A percentile compares a stretch with the other conserved stretches of the same genome.
These are phyloP conservation scores for Actinomortierella wolfii DNA, from an alignment of 371 early-diverging fungal genomes.

Conservation along the genomic window DNA sequence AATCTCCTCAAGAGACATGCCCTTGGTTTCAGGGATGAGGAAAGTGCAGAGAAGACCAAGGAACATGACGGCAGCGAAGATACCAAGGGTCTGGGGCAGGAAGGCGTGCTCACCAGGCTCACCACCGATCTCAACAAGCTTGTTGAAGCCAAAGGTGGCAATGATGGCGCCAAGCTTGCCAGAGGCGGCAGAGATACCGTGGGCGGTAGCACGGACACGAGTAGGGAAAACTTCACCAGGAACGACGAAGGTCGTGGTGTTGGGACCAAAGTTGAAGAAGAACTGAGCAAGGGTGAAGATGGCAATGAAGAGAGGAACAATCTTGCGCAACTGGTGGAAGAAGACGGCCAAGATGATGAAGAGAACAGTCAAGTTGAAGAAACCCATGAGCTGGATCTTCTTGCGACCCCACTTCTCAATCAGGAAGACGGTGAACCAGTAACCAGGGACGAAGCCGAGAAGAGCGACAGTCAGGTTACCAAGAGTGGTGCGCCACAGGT, in stretches of 20 bases:
- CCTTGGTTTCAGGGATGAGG: slow-evolving; percentile 52
- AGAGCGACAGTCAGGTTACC: slow-evolving; percentile 61
- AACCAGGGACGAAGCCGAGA: slow-evolving; percentile 67
- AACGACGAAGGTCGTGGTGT: slow-evolving; percentile 81
- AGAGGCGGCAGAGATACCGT: slow-evolving; percentile 70
- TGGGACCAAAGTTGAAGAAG: slow-evolving; percentile 76
- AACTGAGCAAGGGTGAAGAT: slow-evolving; percentile 78
- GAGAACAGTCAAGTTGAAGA: slow-evolving; percentile 65
- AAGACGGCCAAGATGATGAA: slow-evolving; percentile 67
- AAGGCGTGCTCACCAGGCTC: slow-evolving; percentile 60
- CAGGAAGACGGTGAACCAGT: slow-evolving; percentile 74
- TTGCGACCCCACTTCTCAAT: slow-evolving; percentile 79
- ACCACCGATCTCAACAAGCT: slow-evolving; percentile 54
- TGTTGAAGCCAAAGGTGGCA: slow-evolving; percentile 57
- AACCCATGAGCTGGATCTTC: slow-evolving; percentile 77
- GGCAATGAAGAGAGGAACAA: slow-evolving; percentile 51
- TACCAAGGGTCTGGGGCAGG: slow-evolving; percentile 67
- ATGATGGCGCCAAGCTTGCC: slow-evolving; percentile 74
- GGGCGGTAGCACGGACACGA: slow-evolving; percentile 61
- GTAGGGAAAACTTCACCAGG: slow-evolving; percentile 93
- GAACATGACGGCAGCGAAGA: slow-evolving; percentile 58
- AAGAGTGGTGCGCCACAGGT: slow-evolving; percentile 48
- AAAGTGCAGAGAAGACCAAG: slow-evolving; percentile 41
- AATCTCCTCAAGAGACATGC: slow-evolving; percentile 60
- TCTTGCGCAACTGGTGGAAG: slow-evolving; percentile 44